Base-by-base conservation (phyloP, 352 stramenopile genomes). In the Pilasporangium apinafurcum region DNA sequence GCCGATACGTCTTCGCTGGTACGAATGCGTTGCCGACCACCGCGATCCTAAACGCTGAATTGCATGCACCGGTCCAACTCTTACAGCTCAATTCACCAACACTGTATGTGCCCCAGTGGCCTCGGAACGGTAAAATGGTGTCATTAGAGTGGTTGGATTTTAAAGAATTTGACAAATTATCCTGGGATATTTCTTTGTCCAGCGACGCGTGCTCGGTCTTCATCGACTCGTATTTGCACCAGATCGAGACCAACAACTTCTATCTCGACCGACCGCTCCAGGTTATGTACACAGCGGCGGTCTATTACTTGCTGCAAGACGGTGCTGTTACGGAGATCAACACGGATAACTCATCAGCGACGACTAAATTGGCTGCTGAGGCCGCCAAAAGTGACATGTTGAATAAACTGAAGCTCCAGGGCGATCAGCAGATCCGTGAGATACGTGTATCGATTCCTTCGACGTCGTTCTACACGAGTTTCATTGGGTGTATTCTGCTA, bases 261-360 rank as follows among this genome's bases (percentile, higher is more conserved):
- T 42, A 52, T 21, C 27, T 62, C 24, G 53, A 62, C 21, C 39
- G 44, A 12, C 53, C 48, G 6, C 36, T 56, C 21, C 40, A 57
- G 50, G 37, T 52, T 5, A 68, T 74, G 50, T 65, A 69, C 30
- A 64, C 64, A 1, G 41, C 65, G 9, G 52, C 65, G n/a, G 43
- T 86, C 22, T 56, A 62, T 25, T 83, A 79, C 37, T 48, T 86
- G 24, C 43, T 79, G 26, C 73, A 86, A 35, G 52, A 65, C 20
- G 69, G 56, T 28, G 56, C 77, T 2, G 44, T 50, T 5, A 62
- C 41, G 8, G 48, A 37, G 5, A 46, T 71, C 16, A 41, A 57
- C n/a, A 49, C 61, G 21, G 27, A 40, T 3, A 20, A 48, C 8
- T 80, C 9, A 25, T 12, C 1, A 44, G 53, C 12, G 36, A 53